Conservation (phyloP, 2,329 filamentous ascomycete genomes). For the Paecilomyces dactylethromorphus region DNA sequence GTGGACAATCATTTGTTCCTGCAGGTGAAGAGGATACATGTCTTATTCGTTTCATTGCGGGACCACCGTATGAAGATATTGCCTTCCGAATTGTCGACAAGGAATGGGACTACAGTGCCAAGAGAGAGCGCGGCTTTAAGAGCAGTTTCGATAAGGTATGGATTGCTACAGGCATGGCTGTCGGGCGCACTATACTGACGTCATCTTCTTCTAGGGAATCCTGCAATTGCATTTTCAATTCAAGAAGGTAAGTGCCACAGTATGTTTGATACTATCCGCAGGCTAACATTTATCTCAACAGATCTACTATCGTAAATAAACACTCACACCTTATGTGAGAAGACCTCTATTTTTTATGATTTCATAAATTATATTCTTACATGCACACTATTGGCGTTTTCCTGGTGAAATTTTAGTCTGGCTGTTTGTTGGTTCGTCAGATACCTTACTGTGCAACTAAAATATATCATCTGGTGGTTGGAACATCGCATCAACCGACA, state of each 20-base stretch:
- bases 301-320: slow-evolving; percentile 45
- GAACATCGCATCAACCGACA: not conserved
- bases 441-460: not conserved
- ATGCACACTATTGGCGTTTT: not conserved
- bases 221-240: slow-evolving; percentile 97
- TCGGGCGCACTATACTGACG: slow-evolving; percentile 1
- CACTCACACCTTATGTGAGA: not conserved
- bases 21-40: slow-evolving; percentile 97
- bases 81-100: slow-evolving; percentile 97
- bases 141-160: slow-evolving; percentile 96
- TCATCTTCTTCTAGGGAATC: slow-evolving; percentile 59
- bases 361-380: not conserved
- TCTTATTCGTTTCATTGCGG: slow-evolving; percentile 89
- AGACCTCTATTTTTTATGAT: not conserved
- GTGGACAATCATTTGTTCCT: slow-evolving; percentile 85
- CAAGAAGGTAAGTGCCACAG: slow-evolving; percentile 70
- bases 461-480: not conserved
- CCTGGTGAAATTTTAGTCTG: not conserved
- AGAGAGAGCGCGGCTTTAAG: slow-evolving; percentile 87
- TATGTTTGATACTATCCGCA: slow-evolving; percentile 37
- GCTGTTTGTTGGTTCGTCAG: not conserved
- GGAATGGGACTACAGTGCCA: slow-evolving; percentile 98
- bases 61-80: slow-evolving; percentile 92
- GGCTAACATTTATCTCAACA: slow-evolving; percentile 14
- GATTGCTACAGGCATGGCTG: slow-evolving; percentile 8